Conservation (phyloP, 108 stramenopile genomes). For the Fistulifera pelliculosa region DNA sequence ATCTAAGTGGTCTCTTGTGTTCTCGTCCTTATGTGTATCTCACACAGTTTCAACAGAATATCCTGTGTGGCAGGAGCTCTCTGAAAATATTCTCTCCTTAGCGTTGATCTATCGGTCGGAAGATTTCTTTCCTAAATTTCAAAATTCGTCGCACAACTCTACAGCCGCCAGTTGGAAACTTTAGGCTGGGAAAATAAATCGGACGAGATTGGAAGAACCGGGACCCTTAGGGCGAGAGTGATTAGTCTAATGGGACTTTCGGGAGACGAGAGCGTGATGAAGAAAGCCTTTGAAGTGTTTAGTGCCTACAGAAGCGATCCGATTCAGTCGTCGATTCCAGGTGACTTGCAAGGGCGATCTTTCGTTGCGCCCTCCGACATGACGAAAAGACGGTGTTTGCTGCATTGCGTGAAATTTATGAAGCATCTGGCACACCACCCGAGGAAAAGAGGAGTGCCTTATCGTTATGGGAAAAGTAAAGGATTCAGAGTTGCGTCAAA, state of each 20-base stretch:
- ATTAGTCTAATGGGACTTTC: constrained; percentile 7
- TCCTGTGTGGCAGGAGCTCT: constrained; percentile 12
- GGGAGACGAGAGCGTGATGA: not conserved
- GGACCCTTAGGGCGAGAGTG: constrained; percentile 6
- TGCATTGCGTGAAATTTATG: constrained; percentile 1
- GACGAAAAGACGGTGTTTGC: constrained; percentile 10
- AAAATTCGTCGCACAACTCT: constrained; percentile 4
- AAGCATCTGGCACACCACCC: not conserved
- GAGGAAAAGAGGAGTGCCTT: constrained; percentile 11
- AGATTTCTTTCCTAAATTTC: constrained; percentile 8
- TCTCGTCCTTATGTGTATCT: no score
- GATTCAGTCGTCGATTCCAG: not conserved
- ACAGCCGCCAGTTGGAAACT: constrained; percentile 1
- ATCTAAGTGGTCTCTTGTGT: not conserved
- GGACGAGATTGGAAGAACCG: constrained; percentile 7
- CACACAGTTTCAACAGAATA: no score
- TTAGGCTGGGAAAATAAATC: constrained; percentile 5
- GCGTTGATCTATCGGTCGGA: constrained; percentile 6
- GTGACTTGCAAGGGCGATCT: constrained; percentile 12
- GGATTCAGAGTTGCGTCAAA: not conserved
- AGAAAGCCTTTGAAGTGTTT: constrained; percentile 1
- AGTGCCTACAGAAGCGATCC: constrained; percentile 1
- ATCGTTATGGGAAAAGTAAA: constrained; percentile 8
- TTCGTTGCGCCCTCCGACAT: constrained; percentile 7
- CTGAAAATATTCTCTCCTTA: constrained; percentile 5